These are phyloP conservation scores for Cutaneotrichosporon sp. DNA, from an alignment of 1,284 basidiomycete genomes.

Conservation along the genomic window DNA sequence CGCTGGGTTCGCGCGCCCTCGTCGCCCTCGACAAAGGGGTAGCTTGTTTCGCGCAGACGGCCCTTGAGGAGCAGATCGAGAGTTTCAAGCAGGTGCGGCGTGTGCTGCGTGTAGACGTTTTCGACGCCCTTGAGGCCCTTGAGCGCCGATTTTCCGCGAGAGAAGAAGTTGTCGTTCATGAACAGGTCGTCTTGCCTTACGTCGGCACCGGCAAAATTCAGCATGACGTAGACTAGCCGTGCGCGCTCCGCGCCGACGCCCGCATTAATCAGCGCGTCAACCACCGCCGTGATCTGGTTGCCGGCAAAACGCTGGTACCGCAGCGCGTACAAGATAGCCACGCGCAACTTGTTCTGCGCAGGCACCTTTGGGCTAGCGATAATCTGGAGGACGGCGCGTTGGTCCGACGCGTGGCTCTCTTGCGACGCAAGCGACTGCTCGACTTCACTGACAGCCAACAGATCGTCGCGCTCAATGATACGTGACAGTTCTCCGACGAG, in stretches of 20 bases:
- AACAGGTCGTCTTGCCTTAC: constrained; percentile 97
- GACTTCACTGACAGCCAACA: constrained; percentile 86
- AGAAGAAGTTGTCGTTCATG: constrained; percentile 90
- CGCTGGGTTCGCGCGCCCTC: constrained; percentile 47
- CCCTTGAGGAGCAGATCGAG: constrained; percentile 86
- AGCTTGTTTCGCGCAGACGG: constrained; percentile 74
- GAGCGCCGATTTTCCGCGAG: constrained; percentile 86
- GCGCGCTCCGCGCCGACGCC: constrained; percentile 81
- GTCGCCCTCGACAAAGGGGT: constrained; percentile 76
- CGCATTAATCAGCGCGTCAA: constrained; percentile 73
- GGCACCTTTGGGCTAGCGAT: constrained; percentile 64
- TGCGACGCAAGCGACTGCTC: constrained; percentile 94
- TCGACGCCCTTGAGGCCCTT: constrained; percentile 99
- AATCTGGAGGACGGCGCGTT: constrained; percentile 71
- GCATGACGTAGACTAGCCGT: constrained; percentile 80
- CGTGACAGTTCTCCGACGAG: constrained; percentile 92
- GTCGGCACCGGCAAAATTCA: constrained; percentile 92
- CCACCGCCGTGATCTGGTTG: constrained; percentile 74
- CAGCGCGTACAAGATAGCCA: constrained; percentile 91
- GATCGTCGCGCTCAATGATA: constrained; percentile 75
- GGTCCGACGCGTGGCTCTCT: constrained; percentile 71
- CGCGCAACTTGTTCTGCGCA: constrained; percentile 75
- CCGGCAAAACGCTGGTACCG: constrained; percentile 90
- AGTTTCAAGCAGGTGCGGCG: constrained; percentile 87
- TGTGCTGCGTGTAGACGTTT: constrained; percentile 98